phyloP scores from a whole-genome alignment of 116 monocot species.

The Dioscorea cayenensis region DNA sequence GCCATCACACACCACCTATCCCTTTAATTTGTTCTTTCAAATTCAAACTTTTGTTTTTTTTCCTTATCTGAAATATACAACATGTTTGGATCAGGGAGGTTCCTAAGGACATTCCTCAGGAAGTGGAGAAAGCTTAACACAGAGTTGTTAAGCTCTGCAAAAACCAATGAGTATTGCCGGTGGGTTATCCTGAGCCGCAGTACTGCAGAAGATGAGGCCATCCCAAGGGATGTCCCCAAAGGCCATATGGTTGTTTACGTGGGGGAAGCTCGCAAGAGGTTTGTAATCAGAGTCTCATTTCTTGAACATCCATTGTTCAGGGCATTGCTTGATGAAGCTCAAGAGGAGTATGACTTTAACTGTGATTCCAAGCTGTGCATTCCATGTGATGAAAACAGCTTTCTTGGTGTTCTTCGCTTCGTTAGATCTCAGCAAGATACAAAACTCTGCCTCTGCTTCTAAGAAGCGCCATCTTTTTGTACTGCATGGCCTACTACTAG shows the following conservation, averaged over 20 bases:
- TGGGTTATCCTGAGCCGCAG: background rate
- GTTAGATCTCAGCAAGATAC: constrained; percentile 10
- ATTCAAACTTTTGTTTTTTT: background rate
- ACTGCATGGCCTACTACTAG: too few species aligned
- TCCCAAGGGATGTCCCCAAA: constrained; percentile 36
- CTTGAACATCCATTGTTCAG: constrained; percentile 42
- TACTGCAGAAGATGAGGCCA: background rate
- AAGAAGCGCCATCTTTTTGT: background rate
- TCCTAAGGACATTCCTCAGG: constrained; percentile 8
- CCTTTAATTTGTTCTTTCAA: background rate
- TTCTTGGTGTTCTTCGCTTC: constrained; percentile 26
- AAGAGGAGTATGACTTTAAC: constrained; percentile 32
- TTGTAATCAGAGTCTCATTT: constrained; percentile 27
- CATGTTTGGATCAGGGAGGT: background rate
- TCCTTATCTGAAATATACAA: background rate
- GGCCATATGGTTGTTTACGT: constrained; percentile 46
- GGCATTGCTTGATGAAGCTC: constrained; percentile 30
- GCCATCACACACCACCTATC: background rate
- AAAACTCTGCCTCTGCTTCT: constrained; percentile 1
- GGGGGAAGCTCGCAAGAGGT: constrained; percentile 31
- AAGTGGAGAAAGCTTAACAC: constrained; percentile 10
- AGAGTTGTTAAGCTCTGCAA: background rate
- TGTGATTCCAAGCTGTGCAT: constrained; percentile 35
- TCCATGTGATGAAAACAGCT: constrained; percentile 46
- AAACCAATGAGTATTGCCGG: background rate